These are phyloP conservation scores for Euclidium syriacum DNA, from an alignment of 345 rosid genomes.

Conservation along the genomic window DNA sequence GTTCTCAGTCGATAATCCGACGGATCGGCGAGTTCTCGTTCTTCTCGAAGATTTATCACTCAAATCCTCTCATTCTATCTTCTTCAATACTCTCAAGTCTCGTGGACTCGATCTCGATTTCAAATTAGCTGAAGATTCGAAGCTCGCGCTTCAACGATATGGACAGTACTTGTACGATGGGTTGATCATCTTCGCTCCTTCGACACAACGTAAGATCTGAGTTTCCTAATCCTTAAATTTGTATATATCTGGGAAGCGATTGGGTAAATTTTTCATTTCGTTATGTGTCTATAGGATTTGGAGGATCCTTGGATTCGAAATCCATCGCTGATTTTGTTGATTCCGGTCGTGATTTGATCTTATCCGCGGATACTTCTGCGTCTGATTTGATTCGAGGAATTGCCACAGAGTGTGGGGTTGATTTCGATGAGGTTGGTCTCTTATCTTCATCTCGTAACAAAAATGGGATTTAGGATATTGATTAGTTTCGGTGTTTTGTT, in stretches of 20 bases:
- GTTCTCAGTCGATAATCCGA: slow-evolving; percentile 49
- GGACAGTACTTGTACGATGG: slow-evolving; percentile 63
- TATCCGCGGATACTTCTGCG: slow-evolving; percentile 60
- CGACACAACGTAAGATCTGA: slow-evolving; percentile 46
- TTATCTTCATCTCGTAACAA: not conserved
- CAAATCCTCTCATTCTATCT: slow-evolving; percentile 60
- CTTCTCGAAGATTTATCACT: slow-evolving; percentile 59
- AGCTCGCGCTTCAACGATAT: slow-evolving; percentile 55
- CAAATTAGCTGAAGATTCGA: slow-evolving; percentile 58
- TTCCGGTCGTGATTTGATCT: slow-evolving; percentile 63
- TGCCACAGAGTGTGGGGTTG: slow-evolving; percentile 63
- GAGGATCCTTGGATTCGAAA: slow-evolving; percentile 53
- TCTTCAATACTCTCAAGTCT: slow-evolving; percentile 52
- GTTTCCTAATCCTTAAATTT: not conserved
- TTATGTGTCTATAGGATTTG: slow-evolving; percentile 40
- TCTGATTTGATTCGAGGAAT: slow-evolving; percentile 52
- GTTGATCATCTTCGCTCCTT: slow-evolving; percentile 53
- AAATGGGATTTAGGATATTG: slow-evolving; percentile 3
- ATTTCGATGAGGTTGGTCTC: slow-evolving; percentile 60
- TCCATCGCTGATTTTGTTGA: slow-evolving; percentile 63
- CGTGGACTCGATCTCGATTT: slow-evolving; percentile 58
- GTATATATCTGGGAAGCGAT: not conserved
- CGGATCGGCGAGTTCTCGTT: slow-evolving; percentile 52
- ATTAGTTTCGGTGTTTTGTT: slow-evolving; percentile 7
- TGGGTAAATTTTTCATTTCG: not conserved